Percentiles rank a stretch among this genome's conserved stretches.
Conservation (phyloP, 2,329 filamentous ascomycete species). For the Aspergillus ustus region DNA sequence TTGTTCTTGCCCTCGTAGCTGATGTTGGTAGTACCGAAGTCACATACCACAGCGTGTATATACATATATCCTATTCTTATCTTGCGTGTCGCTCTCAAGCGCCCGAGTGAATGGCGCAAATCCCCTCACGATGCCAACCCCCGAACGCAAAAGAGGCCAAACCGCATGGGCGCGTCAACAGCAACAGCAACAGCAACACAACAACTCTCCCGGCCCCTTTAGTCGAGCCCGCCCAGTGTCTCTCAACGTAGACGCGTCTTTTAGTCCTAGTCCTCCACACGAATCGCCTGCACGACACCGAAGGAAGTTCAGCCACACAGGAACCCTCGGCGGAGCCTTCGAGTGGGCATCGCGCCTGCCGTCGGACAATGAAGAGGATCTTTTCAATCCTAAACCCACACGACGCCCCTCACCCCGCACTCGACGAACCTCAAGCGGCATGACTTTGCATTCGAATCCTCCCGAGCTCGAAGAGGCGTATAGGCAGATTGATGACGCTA, state of each 20-base stretch:
- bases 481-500: conserved; percentile 44
- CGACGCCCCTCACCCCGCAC: conserved; percentile 35
- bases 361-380: conserved; percentile 30
- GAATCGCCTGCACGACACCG: conserved; percentile 36
- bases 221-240: conserved; percentile 33
- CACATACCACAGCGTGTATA: not conserved
- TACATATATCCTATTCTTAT: conserved; percentile 2
- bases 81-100: conserved; percentile 1
- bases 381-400: conserved; percentile 18
- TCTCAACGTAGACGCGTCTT: conserved; percentile 35
- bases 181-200: conserved; percentile 30
- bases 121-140: conserved; percentile 38
- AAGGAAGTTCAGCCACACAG: conserved; percentile 40
- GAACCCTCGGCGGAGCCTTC: conserved; percentile 46
- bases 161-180: conserved; percentile 34
- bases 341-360: conserved; percentile 37
- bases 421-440: conserved; percentile 28
- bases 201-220: conserved; percentile 32
- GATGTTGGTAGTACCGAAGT: not conserved
- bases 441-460: conserved; percentile 44
- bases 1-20: not conserved
- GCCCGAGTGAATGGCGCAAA: conserved; percentile 17
- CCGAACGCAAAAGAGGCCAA: conserved; percentile 34
- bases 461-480: conserved; percentile 46
- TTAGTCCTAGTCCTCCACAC: conserved; percentile 33